Percentiles rank a stretch among this genome's conserved stretches.
phyloP scores from a whole-genome alignment of 73 alveolate species.

The Paramecium octaurelia region DNA sequence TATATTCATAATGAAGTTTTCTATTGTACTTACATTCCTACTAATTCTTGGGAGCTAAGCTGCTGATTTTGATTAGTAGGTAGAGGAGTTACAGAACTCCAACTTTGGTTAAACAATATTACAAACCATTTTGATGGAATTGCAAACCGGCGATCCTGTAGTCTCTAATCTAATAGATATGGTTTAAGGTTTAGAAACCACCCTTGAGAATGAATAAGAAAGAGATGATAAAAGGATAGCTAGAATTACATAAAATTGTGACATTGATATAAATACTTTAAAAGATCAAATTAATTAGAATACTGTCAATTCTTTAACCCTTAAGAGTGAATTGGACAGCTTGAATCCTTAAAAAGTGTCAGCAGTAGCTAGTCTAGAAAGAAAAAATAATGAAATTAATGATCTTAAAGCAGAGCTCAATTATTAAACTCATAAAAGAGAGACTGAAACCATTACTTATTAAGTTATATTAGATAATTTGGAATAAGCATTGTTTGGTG shows the following conservation, averaged over 20 bases:
- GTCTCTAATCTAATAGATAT: conserved; percentile 1
- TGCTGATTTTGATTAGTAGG: conserved; percentile 8
- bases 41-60: neutral
- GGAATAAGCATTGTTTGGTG: conserved; percentile 46
- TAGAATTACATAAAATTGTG: conserved; percentile 42
- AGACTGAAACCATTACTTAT: neutral
- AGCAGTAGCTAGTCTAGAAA: conserved; percentile 41
- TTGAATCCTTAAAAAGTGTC: conserved; percentile 1
- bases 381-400: conserved; percentile 15
- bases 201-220: conserved; percentile 10
- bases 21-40: neutral
- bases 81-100: neutral
- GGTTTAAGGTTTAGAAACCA: neutral
- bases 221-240: conserved; percentile 48
- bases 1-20: neutral
- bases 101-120: conserved; percentile 38
- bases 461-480: conserved; percentile 4
- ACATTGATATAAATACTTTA: neutral
- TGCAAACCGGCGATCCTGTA: conserved; percentile 38
- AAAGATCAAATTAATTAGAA: neutral
- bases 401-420: conserved; percentile 9
- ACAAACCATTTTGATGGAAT: conserved; percentile 35
- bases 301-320: conserved; percentile 40
- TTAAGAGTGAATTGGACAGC: conserved; percentile 5
- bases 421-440: conserved; percentile 11